These are phyloP conservation scores for Dianthus caryophyllus DNA, from an alignment of 148 eudicot species.

Conservation along the genomic window DNA sequence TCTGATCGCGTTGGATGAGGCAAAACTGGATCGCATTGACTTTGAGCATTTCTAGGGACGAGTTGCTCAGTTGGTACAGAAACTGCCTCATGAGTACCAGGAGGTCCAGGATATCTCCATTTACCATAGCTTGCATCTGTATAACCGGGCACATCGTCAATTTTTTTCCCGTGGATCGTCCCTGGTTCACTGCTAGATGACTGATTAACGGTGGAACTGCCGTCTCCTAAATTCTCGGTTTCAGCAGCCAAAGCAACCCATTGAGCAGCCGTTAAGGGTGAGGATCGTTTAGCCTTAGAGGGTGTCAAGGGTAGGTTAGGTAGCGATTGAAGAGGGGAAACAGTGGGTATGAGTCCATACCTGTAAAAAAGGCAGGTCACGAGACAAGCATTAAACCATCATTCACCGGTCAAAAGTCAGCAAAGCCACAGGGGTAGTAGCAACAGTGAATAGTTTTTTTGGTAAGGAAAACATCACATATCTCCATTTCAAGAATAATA, in stretches of 20 bases:
- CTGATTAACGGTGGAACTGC: not conserved
- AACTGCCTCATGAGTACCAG: not conserved
- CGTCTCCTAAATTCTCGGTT: slow-evolving; percentile 7
- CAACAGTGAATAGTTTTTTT: too few relatives aligned
- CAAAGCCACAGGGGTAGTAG: not conserved
- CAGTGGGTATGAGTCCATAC: not conserved
- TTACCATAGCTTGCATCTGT: slow-evolving; percentile 3
- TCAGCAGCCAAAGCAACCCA: slow-evolving; percentile 25
- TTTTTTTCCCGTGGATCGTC: not conserved
- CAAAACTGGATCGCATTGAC: slow-evolving; percentile 12
- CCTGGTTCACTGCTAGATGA: slow-evolving; percentile 12
- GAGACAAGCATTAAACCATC: not conserved
- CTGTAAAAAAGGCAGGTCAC: slow-evolving; percentile 6
- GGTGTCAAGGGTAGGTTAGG: slow-evolving; percentile 18
- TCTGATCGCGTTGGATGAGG: slow-evolving; percentile 9
- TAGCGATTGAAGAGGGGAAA: slow-evolving; percentile 1
- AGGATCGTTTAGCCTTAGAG: not conserved
- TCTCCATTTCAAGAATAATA: not conserved
- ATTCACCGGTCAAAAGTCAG: too few relatives aligned
- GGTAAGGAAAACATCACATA: too few relatives aligned
- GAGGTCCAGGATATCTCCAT: not conserved
- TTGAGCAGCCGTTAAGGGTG: slow-evolving; percentile 14
- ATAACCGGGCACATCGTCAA: not conserved
- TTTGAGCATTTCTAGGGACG: slow-evolving; percentile 4
- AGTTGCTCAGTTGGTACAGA: not conserved